Evolutionary conservation across 23 red algal species (phyloP), one percentile per base, ranked within the genome.

Genomic region (Gracilaria domingensis): DNA sequence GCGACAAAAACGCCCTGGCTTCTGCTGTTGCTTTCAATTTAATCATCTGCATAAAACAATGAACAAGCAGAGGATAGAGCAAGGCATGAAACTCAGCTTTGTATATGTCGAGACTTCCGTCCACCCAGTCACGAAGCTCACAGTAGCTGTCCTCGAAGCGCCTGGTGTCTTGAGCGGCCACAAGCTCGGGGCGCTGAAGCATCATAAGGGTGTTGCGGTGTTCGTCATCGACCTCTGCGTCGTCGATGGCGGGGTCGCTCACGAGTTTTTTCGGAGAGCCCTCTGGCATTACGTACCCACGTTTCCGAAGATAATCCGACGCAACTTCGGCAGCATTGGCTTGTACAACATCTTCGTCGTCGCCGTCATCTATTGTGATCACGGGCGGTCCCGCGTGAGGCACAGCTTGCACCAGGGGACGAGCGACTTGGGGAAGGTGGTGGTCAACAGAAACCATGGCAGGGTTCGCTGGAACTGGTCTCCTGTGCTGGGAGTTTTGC

Each of bases 51-150:
- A 98, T 45, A 84, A 94, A 98, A 3, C 65, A 83, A 40, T 98
- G 94, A 38, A 98, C 93, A 13, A 98, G 82, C 42, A 96, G 29
- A 66, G 97, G 97, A 66, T 98, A 98, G 24, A 95, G 57, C 29
- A 98, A 86, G n/a, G 78, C 84, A 35, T 88, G 78, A 24, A 98
- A 87, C 79, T 98, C 93, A 17, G 85, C 90, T 47, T 96, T 95
- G 91, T 96, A 94, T 35, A 98, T 88, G 36, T 98, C 97, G 20
- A 98, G 87, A 40, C 90, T 93, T 54, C 89, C 89, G 56, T 98
- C 97, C 8, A 96, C 83, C 97, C 97, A 98, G 54, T 82, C 70
- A 17, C 91, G 90, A 20, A 98, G 80, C 75, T 88, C 84, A 21
- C 47, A 47, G 67, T 96, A 96, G 39, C 73, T 81, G 57, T 86